phyloP scores from a whole-genome alignment of 495 filamentous ascomycete species.

The Talaromyces adpressus region DNA sequence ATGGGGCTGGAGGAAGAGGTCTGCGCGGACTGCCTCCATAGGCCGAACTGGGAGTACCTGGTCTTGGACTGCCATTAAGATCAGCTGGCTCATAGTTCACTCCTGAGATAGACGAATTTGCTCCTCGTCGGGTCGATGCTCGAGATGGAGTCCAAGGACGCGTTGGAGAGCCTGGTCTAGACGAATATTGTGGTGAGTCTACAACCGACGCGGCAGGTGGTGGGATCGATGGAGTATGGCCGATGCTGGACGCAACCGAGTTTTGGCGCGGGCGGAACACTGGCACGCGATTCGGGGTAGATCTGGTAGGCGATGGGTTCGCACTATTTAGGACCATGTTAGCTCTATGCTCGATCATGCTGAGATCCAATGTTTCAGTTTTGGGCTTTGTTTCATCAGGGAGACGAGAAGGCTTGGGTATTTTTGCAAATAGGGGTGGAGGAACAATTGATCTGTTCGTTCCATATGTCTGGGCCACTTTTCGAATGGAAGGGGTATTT shows the following conservation, averaged over 20 bases:
- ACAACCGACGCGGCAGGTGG: slow-evolving; percentile 38
- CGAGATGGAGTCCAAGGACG: slow-evolving; percentile 72
- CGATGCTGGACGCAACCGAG: slow-evolving; percentile 43
- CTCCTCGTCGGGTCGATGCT: slow-evolving; percentile 56
- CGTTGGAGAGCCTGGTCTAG: slow-evolving; percentile 48
- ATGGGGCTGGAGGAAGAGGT: slow-evolving; percentile 84
- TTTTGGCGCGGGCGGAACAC: slow-evolving; percentile 10
- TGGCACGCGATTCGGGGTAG: slow-evolving; percentile 26
- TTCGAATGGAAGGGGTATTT: not conserved
- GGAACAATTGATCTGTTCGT: not conserved
- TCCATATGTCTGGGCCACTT: not conserved
- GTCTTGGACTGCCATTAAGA: slow-evolving; percentile 81
- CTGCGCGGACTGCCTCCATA: slow-evolving; percentile 80
- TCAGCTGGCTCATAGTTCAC: slow-evolving; percentile 78
- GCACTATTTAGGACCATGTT: slow-evolving; percentile 18
- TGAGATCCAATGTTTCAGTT: slow-evolving; percentile 11
- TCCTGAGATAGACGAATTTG: slow-evolving; percentile 44
- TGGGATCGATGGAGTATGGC: slow-evolving; percentile 47
- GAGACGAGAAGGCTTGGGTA: not conserved
- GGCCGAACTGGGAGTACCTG: slow-evolving; percentile 79
- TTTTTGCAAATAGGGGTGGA: not conserved
- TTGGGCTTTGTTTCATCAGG: not conserved
- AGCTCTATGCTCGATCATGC: slow-evolving; percentile 17
- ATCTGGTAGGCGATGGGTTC: slow-evolving; percentile 16
- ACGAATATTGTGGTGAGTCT: slow-evolving; percentile 44